Percentiles rank a stretch among this genome's conserved stretches.
Conservation (phyloP, 441 rosid species). For the Jatropha podagrica region DNA sequence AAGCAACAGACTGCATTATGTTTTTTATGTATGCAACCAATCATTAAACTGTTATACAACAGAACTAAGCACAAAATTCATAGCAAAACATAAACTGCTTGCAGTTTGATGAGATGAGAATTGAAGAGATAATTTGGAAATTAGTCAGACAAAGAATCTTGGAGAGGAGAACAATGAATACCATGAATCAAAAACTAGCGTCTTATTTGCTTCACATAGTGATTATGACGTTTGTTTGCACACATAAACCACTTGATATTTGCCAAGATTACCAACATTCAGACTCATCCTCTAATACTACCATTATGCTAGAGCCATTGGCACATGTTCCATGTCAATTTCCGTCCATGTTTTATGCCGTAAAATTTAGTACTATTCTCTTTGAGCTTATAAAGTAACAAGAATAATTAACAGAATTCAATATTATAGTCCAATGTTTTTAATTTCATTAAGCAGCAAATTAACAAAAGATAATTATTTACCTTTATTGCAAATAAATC, state of each 20-base stretch:
- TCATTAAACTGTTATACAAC: neutral
- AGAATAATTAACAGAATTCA: neutral
- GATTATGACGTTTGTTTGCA: too few species aligned
- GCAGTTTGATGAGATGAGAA: neutral
- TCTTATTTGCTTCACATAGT: too few species aligned
- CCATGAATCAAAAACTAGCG: too few species aligned
- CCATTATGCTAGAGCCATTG: too few species aligned
- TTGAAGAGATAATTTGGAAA: neutral
- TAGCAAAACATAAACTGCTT: neutral
- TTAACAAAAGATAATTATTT: constrained; percentile 9
- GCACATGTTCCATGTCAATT: too few species aligned
- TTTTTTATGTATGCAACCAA: constrained; percentile 8
- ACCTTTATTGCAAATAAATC: constrained; percentile 94
- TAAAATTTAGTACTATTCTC: neutral
- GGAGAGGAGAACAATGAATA: neutral
- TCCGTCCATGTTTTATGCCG: neutral
- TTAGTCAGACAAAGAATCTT: neutral
- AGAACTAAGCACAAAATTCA: neutral
- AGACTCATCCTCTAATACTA: too few species aligned
- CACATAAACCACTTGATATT: too few species aligned
- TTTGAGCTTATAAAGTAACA: neutral
- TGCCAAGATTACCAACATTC: too few species aligned
- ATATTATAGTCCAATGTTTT: neutral
- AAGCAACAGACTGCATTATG: constrained; percentile 27
- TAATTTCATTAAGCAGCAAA: neutral